Conservation (phyloP, 192 early-diverging fungal genomes). For the Powellomyces hirtus region DNA sequence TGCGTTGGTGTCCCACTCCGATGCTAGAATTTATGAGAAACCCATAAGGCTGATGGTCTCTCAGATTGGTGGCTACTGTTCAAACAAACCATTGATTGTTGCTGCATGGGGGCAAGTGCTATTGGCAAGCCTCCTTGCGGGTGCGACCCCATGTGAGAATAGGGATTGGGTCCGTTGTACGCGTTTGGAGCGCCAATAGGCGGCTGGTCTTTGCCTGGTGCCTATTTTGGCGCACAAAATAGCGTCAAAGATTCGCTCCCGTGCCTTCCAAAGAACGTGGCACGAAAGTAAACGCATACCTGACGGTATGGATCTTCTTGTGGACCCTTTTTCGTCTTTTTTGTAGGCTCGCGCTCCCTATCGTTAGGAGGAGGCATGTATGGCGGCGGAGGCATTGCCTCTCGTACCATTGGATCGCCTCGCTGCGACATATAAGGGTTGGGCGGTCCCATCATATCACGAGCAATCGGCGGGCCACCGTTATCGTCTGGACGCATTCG, state of each 20-base stretch:
- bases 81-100: no score
- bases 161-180: background rate
- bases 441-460: constrained; percentile 13
- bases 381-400: background rate
- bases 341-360: constrained; percentile 6
- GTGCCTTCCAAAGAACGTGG: background rate
- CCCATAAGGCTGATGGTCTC: no score
- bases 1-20: constrained; percentile 12
- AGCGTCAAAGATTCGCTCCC: background rate
- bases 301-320: constrained; percentile 15
- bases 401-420: constrained; percentile 1
- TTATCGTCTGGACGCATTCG: constrained; percentile 14
- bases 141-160: background rate
- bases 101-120: background rate
- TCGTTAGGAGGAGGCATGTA: constrained; percentile 1
- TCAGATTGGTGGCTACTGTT: no score
- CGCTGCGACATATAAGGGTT: constrained; percentile 22
- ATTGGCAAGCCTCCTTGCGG: background rate
- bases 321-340: constrained; percentile 7
- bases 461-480: background rate
- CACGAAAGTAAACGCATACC: background rate
- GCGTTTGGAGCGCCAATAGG: background rate
- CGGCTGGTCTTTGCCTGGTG: constrained; percentile 6
- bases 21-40: no score
- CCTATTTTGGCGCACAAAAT: no score